Conservation (phyloP, 192 early-diverging fungal genomes). For the Backusella liffmaniae region DNA sequence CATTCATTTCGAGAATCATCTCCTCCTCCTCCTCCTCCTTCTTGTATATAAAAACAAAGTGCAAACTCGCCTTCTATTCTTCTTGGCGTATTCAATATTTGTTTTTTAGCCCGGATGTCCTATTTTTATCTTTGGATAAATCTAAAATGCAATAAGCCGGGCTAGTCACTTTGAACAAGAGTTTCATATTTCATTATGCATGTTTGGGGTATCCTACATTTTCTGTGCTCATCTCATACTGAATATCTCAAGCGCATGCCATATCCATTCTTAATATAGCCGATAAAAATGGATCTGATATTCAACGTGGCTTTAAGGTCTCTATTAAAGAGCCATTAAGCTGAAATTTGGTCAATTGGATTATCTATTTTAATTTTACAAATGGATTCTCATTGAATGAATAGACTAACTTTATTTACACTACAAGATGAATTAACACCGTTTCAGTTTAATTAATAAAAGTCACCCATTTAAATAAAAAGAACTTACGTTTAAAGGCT, state of each 20-base stretch:
- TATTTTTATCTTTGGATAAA: neutral
- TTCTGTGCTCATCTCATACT: neutral
- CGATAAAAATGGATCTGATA: neutral
- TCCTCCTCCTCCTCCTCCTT: neutral
- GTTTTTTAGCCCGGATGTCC: neutral
- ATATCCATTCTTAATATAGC: neutral
- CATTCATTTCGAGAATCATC: neutral
- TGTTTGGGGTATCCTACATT: neutral
- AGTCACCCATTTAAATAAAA: neutral
- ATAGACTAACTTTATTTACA: neutral
- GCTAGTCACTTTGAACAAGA: neutral
- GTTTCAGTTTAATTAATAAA: neutral
- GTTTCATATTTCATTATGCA: neutral
- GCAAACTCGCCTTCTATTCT: neutral
- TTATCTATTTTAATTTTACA: neutral
- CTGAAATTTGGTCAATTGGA: neutral
- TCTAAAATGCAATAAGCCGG: neutral
- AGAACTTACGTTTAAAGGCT: neutral
- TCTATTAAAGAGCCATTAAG: neutral
- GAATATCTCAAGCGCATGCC: neutral
- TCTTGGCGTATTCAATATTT: neutral
- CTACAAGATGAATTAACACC: neutral
- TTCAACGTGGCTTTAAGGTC: neutral
- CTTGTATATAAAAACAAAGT: neutral
- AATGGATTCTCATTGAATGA: neutral